Evolutionary conservation across 805 yeast genomes (phyloP).

Genomic region (Metschnikowia cerradonensis): DNA sequence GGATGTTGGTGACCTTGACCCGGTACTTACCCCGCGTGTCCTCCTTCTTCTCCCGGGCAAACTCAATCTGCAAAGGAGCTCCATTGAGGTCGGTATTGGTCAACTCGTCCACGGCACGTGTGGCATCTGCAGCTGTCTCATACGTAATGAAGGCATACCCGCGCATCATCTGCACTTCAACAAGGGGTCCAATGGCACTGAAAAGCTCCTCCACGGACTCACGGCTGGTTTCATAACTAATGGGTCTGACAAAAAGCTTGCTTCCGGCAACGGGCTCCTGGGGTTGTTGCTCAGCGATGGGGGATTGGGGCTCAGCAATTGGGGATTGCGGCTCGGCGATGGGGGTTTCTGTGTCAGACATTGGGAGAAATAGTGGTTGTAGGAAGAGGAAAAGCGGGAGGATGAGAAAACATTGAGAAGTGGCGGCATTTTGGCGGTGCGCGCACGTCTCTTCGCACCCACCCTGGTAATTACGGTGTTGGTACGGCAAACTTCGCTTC

Average conservation of each 20-base stretch:
- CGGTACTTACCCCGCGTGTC: conserved; percentile 71
- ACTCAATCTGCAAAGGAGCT: conserved; percentile 48
- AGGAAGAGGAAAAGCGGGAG: background rate
- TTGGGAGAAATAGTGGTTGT: background rate
- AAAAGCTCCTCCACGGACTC: conserved; percentile 70
- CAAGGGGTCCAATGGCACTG: conserved; percentile 59
- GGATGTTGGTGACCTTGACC: conserved; percentile 64
- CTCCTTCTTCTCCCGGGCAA: conserved; percentile 52
- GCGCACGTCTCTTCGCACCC: conserved; percentile 7
- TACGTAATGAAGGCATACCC: conserved; percentile 91
- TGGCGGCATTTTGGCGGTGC: conserved; percentile 4
- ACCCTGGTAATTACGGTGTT: too few species aligned
- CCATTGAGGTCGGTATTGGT: conserved; percentile 47
- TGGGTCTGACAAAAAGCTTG: conserved; percentile 56
- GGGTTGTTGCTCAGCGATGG: background rate
- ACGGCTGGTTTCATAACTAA: conserved; percentile 45
- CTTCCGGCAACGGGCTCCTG: background rate
- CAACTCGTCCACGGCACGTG: conserved; percentile 45
- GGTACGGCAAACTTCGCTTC: too few species aligned
- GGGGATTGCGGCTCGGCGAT: conserved; percentile 7
- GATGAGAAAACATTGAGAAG: background rate
- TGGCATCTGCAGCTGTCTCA: conserved; percentile 55
- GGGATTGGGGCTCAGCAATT: conserved; percentile 2
- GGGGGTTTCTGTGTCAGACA: conserved; percentile 10
- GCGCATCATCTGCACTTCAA: conserved; percentile 65